Evolutionary conservation across 106 monocot species (phyloP).

Genomic region (Platanthera guangdongensis): DNA sequence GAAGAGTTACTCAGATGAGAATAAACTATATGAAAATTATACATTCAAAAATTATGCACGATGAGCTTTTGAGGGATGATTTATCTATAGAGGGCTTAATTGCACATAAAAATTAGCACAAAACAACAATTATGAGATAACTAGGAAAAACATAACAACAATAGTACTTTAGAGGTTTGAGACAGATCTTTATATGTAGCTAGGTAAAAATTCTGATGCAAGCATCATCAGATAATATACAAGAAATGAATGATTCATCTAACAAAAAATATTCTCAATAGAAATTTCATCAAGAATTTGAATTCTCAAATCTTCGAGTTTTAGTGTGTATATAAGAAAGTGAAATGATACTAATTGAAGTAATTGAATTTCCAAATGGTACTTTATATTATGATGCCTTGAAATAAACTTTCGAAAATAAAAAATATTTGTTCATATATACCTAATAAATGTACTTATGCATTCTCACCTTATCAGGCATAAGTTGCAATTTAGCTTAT

Average conservation of each 20-base stretch:
- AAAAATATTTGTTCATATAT: not conserved
- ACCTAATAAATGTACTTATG: slow-evolving; percentile 76
- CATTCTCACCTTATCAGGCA: slow-evolving; percentile 71
- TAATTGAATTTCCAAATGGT: not conserved
- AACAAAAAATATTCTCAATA: too few relatives aligned
- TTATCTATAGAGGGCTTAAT: not conserved
- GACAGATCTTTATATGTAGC: not conserved
- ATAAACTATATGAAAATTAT: not conserved
- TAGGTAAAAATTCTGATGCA: not conserved
- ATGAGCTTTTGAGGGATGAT: not conserved
- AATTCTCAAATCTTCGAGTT: not conserved
- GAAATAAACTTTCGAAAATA: not conserved
- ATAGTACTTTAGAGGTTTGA: not conserved
- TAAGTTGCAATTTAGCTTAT: slow-evolving; percentile 69
- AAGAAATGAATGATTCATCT: not conserved
- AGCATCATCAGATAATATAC: not conserved
- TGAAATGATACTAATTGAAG: not conserved
- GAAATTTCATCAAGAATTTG: not conserved
- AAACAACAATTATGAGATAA: not conserved
- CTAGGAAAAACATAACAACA: not conserved
- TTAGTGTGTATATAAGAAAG: not conserved
- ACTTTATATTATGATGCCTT: not conserved
- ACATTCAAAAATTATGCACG: not conserved
- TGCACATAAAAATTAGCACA: not conserved
- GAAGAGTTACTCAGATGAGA: too few relatives aligned